Evolutionary conservation across 2,329 filamentous ascomycete genomes (phyloP).

Genomic region (Exophiala spinifera): DNA sequence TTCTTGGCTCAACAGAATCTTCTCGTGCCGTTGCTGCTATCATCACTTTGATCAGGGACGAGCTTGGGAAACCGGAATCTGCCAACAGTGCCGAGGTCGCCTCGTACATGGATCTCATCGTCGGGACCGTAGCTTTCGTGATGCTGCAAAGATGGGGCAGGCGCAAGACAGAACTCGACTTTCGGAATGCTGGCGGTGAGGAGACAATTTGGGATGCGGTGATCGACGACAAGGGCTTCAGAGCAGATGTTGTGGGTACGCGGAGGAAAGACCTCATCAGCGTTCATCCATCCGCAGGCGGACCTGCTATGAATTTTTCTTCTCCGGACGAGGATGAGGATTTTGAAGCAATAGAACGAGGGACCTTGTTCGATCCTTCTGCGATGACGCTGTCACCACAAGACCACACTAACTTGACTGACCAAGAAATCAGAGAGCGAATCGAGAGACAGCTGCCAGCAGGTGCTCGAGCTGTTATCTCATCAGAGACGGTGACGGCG

Average conservation of each 20-base stretch:
- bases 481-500: conserved; percentile 42
- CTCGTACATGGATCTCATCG: conserved; percentile 43
- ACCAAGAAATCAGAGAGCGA: conserved; percentile 47
- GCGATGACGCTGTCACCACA: conserved; percentile 34
- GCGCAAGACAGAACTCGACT: conserved; percentile 42
- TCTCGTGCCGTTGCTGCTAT: conserved; percentile 49
- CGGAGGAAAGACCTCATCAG: conserved; percentile 33
- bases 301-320: conserved; percentile 52
- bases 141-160: conserved; percentile 47
- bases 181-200: conserved; percentile 40
- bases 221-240: conserved; percentile 45
- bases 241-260: conserved; percentile 47
- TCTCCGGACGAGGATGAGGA: conserved; percentile 38
- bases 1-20: conserved; percentile 48
- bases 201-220: conserved; percentile 47
- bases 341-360: conserved; percentile 41
- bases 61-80: conserved; percentile 40
- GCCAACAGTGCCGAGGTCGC: conserved; percentile 38
- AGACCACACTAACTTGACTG: conserved; percentile 39
- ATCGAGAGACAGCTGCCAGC: conserved; percentile 45
- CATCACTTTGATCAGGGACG: conserved; percentile 45
- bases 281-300: conserved; percentile 41
- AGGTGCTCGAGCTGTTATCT: conserved; percentile 44
- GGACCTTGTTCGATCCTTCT: conserved; percentile 29
- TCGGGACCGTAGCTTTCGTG: conserved; percentile 45